A percentile compares a stretch with the other conserved stretches of the same genome.
These are phyloP conservation scores for Simplicillium aogashimaense DNA, from an alignment of 2,329 filamentous ascomycete genomes.

Conservation along the genomic window DNA sequence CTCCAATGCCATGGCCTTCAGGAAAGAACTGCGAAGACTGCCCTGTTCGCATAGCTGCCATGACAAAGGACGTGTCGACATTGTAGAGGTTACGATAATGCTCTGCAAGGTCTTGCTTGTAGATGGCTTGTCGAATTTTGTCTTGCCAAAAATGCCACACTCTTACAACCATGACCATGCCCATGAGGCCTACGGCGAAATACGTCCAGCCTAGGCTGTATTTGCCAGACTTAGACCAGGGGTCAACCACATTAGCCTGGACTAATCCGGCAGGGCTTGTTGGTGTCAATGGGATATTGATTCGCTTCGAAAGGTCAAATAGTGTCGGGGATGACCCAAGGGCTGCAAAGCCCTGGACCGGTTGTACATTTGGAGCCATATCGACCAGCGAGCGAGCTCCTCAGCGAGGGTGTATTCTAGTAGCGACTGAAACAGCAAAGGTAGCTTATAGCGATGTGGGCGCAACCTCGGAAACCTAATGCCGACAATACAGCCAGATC, in stretches of 20 bases:
- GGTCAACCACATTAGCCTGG: constrained; percentile 59
- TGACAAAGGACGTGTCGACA: constrained; percentile 36
- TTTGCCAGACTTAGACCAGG: constrained; percentile 73
- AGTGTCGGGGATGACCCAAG: constrained; percentile 23
- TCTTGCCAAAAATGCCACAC: constrained; percentile 89
- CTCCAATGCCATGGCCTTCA: constrained; percentile 46
- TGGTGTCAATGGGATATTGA: constrained; percentile 49
- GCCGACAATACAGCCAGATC: too few species aligned
- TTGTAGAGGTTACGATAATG: constrained; percentile 47
- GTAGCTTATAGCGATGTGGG: too few species aligned
- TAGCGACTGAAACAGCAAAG: neutral
- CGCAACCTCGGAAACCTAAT: too few species aligned
- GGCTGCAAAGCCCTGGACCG: constrained; percentile 19
- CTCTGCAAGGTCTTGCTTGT: constrained; percentile 70
- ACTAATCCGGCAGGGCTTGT: constrained; percentile 51
- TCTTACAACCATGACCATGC: constrained; percentile 56
- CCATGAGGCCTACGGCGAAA: constrained; percentile 66
- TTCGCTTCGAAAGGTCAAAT: constrained; percentile 38
- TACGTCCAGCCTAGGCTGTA: constrained; percentile 85
- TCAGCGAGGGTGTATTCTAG: neutral
- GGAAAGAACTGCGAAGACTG: constrained; percentile 67
- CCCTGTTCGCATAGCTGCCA: constrained; percentile 35
- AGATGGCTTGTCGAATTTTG: constrained; percentile 80
- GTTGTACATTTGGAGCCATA: constrained; percentile 29
- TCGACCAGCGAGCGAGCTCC: constrained; percentile 11